phyloP scores from a whole-genome alignment of 2,329 filamentous ascomycete genomes.

The Alternaria postmessia region DNA sequence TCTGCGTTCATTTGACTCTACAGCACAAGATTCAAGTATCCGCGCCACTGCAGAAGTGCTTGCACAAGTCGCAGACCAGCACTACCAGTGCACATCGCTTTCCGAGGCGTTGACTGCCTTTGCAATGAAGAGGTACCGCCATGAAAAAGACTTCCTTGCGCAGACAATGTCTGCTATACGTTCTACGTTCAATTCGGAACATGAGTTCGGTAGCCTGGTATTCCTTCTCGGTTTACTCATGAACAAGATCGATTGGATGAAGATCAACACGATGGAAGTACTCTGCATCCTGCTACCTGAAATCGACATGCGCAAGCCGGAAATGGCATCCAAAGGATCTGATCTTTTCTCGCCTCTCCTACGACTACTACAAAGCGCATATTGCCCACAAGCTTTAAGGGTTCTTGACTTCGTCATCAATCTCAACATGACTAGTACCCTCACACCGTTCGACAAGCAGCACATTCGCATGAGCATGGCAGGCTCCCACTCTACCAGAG shows the following conservation, averaged over 20 bases:
- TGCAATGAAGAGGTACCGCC: conserved; percentile 70
- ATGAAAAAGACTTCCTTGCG: conserved; percentile 76
- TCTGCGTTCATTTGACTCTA: conserved; percentile 77
- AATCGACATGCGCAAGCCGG: conserved; percentile 90
- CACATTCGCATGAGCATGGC: conserved; percentile 99
- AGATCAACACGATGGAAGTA: conserved; percentile 90
- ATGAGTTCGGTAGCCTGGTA: conserved; percentile 84
- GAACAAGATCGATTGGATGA: conserved; percentile 88
- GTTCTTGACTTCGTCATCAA: conserved; percentile 96
- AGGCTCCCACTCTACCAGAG: conserved; percentile 77
- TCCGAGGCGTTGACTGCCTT: conserved; percentile 75
- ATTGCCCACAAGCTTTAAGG: conserved; percentile 88
- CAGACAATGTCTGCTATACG: conserved; percentile 78
- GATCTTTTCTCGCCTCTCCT: conserved; percentile 94
- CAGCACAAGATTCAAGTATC: conserved; percentile 57
- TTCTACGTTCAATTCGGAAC: conserved; percentile 78
- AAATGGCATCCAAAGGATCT: conserved; percentile 88
- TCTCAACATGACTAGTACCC: conserved; percentile 87
- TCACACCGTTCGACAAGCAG: conserved; percentile 84
- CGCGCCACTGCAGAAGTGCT: conserved; percentile 73
- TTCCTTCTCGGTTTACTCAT: conserved; percentile 92
- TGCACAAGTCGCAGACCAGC: conserved; percentile 75
- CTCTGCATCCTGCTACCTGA: conserved; percentile 85
- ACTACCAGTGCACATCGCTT: conserved; percentile 73
- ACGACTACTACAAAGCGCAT: conserved; percentile 88